These are phyloP conservation scores for Zanthoxylum bungeanum DNA, from an alignment of 345 rosid genomes.

Conservation along the genomic window DNA sequence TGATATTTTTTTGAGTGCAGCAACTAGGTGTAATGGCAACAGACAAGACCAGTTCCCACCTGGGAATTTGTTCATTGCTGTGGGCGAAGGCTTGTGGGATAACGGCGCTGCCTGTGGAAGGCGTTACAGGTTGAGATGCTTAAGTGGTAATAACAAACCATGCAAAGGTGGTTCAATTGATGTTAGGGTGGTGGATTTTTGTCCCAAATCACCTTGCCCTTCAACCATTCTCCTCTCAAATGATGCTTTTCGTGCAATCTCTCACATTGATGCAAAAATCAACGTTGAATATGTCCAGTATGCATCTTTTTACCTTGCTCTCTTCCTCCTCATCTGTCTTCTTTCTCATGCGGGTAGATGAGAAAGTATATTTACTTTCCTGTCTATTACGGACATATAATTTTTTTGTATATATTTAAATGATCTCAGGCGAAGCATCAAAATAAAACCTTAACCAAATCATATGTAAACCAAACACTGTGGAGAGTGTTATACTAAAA, in stretches of 20 bases:
- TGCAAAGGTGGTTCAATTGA: conserved; percentile 29
- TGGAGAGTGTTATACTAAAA: too few species aligned
- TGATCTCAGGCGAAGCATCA: too few species aligned
- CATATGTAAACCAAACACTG: too few species aligned
- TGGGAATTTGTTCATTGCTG: conserved; percentile 25
- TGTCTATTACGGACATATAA: too few species aligned
- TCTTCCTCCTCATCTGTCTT: neutral
- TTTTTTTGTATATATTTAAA: too few species aligned
- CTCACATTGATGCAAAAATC: conserved; percentile 18
- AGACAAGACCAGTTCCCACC: conserved; percentile 30
- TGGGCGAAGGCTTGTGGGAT: conserved; percentile 37
- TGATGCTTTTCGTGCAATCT: conserved; percentile 25
- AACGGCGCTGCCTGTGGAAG: conserved; percentile 37
- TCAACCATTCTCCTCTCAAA: conserved; percentile 29
- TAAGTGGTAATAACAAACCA: conserved; percentile 26
- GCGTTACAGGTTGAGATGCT: conserved; percentile 26
- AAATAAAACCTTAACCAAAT: too few species aligned
- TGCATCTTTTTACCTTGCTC: neutral
- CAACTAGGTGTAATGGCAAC: conserved; percentile 28
- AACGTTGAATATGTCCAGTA: conserved; percentile 35
- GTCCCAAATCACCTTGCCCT: conserved; percentile 32
- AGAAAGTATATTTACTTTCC: too few species aligned
- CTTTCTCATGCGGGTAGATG: too few species aligned
- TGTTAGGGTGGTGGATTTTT: conserved; percentile 37
- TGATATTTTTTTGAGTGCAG: neutral